Evolutionary conservation across 1,284 basidiomycete species (phyloP).

Genomic region (Rhizoctonia solani): DNA sequence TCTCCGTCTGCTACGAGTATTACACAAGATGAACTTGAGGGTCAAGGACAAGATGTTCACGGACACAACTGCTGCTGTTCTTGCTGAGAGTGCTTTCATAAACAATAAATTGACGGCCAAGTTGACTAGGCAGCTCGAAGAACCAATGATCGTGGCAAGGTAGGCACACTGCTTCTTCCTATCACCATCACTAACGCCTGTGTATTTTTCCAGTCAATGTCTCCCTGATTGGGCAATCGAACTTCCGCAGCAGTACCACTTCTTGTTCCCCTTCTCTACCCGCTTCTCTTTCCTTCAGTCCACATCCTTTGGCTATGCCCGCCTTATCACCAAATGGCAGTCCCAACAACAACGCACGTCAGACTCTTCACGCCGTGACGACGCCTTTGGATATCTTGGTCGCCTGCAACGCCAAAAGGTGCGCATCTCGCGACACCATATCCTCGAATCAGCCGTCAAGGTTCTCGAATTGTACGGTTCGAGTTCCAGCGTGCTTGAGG

Average conservation of each 20-base stretch:
- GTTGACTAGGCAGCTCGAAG: constrained; percentile 95
- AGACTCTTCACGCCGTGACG: constrained; percentile 81
- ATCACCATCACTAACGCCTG: neutral
- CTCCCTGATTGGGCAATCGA: constrained; percentile 96
- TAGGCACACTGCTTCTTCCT: constrained; percentile 44
- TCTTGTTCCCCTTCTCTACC: constrained; percentile 97
- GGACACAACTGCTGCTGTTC: constrained; percentile 51
- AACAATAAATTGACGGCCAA: constrained; percentile 99
- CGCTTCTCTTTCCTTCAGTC: constrained; percentile 97
- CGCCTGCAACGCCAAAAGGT: constrained; percentile 96
- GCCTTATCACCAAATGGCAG: constrained; percentile 89
- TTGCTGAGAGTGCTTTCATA: constrained; percentile 83
- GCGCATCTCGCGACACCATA: constrained; percentile 90
- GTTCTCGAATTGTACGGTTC: constrained; percentile 97
- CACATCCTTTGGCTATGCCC: constrained; percentile 95
- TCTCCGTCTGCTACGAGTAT: constrained; percentile 82
- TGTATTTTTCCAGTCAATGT: constrained; percentile 66
- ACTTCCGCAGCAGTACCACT: constrained; percentile 92
- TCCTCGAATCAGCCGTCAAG: constrained; percentile 96
- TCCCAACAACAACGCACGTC: constrained; percentile 70
- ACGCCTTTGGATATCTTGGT: constrained; percentile 88
- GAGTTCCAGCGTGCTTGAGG: constrained; percentile 90
- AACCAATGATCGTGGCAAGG: constrained; percentile 99
- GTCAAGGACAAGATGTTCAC: constrained; percentile 60
- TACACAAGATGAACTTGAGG: constrained; percentile 76